A percentile compares a stretch with the other conserved stretches of the same genome.
phyloP scores from a whole-genome alignment of 2,329 filamentous ascomycete genomes.

The Neonectria hederae region DNA sequence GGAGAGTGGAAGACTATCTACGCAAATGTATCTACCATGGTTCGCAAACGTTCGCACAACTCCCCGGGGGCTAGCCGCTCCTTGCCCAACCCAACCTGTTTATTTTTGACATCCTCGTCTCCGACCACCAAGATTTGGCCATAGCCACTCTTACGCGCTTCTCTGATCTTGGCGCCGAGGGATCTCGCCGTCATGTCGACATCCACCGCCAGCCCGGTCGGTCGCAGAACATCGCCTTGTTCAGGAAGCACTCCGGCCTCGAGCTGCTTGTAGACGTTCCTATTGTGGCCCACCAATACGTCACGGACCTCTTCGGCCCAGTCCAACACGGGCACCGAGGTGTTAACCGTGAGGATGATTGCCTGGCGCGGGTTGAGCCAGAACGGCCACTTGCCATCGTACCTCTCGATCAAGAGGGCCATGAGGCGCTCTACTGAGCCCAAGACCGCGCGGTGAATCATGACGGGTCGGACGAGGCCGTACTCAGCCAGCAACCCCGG shows the following conservation, averaged over 20 bases:
- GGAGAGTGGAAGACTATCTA: slow-evolving; percentile 42
- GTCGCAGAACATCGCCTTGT: slow-evolving; percentile 58
- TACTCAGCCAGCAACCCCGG: slow-evolving; percentile 58
- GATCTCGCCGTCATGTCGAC: slow-evolving; percentile 71
- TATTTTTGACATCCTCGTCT: slow-evolving; percentile 66
- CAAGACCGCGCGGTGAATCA: slow-evolving; percentile 86
- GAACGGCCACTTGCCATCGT: slow-evolving; percentile 83
- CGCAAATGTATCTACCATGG: slow-evolving; percentile 59
- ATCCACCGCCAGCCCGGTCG: slow-evolving; percentile 73
- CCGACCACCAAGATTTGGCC: slow-evolving; percentile 80
- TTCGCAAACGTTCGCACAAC: slow-evolving; percentile 56
- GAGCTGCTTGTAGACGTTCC: slow-evolving; percentile 47
- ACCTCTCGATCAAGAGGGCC: slow-evolving; percentile 85
- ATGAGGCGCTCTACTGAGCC: slow-evolving; percentile 87
- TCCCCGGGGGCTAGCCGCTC: slow-evolving; percentile 56
- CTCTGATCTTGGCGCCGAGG: slow-evolving; percentile 74
- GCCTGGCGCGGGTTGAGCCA: slow-evolving; percentile 87
- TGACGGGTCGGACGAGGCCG: slow-evolving; percentile 74
- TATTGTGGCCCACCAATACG: slow-evolving; percentile 59
- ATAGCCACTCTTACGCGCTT: slow-evolving; percentile 78
- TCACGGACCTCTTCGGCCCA: slow-evolving; percentile 60
- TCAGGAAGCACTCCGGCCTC: slow-evolving; percentile 43
- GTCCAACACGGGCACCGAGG: slow-evolving; percentile 61
- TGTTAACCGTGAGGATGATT: slow-evolving; percentile 77
- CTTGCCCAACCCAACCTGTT: slow-evolving; percentile 59